A percentile compares a stretch with the other conserved stretches of the same genome.
Evolutionary conservation across 345 rosid genomes (phyloP).

Genomic region (Abelmoschus esculentus): DNA sequence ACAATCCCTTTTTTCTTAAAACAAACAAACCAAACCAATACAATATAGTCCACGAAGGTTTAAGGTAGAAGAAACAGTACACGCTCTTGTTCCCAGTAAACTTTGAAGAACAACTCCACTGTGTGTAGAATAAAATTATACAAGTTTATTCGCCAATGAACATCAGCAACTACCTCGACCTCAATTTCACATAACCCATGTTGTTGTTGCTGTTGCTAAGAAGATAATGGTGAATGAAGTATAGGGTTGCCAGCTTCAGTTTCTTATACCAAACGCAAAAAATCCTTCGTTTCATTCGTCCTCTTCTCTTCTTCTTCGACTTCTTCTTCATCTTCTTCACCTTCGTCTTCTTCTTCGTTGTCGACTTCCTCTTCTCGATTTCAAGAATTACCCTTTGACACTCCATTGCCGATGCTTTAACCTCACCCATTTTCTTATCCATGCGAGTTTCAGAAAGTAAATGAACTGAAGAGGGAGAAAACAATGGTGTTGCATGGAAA

Average conservation of each 20-base stretch:
- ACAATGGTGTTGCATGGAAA: neutral
- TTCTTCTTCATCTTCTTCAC: neutral
- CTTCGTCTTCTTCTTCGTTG: neutral
- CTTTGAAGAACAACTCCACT: too few relatives aligned
- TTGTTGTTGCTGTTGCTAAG: neutral
- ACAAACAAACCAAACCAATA: too few relatives aligned
- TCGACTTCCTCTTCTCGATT: neutral
- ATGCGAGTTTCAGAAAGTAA: neutral
- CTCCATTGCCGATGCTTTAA: neutral
- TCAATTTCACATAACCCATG: too few relatives aligned
- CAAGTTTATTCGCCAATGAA: too few relatives aligned
- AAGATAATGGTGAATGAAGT: conserved; percentile 3
- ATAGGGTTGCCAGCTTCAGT: conserved; percentile 19
- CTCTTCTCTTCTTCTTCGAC: neutral
- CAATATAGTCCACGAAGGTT: too few relatives aligned
- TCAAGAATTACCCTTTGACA: neutral
- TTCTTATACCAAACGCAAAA: conserved; percentile 16
- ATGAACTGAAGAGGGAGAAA: neutral
- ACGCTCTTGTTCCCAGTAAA: too few relatives aligned
- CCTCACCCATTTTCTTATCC: conserved; percentile 1
- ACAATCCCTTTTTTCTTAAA: too few relatives aligned
- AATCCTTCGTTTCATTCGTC: conserved; percentile 35
- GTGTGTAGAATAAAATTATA: too few relatives aligned
- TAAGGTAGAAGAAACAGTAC: too few relatives aligned
- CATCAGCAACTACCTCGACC: too few relatives aligned